Evolutionary conservation across 2,329 filamentous ascomycete species (phyloP).

Genomic region (Didymella keratinophila): DNA sequence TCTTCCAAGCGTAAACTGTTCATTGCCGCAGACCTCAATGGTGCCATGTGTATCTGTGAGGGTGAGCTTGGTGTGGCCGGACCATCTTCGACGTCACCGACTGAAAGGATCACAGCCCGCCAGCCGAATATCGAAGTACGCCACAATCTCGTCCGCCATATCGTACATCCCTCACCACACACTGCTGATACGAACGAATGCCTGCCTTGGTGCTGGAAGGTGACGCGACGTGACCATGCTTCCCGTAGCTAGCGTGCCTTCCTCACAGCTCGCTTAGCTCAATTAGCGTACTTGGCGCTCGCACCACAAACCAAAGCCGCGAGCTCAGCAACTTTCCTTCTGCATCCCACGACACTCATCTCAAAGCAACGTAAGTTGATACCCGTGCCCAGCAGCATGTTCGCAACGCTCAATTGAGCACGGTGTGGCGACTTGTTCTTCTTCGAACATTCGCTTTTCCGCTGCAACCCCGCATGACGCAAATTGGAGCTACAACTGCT

Average conservation of each 20-base stretch:
- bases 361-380: slow-evolving; percentile 53
- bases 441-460: slow-evolving; percentile 13
- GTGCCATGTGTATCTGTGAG: slow-evolving; percentile 32
- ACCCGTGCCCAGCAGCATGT: slow-evolving; percentile 8
- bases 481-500: slow-evolving; percentile 31
- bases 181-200: slow-evolving; percentile 3
- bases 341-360: slow-evolving; percentile 54
- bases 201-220: slow-evolving; percentile 8
- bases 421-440: slow-evolving; percentile 16
- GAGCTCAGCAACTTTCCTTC: slow-evolving; percentile 36
- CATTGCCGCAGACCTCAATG: slow-evolving; percentile 46
- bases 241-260: slow-evolving; percentile 10
- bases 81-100: slow-evolving; percentile 19
- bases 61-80: slow-evolving; percentile 26
- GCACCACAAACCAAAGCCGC: slow-evolving; percentile 26
- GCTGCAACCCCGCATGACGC: slow-evolving; percentile 22
- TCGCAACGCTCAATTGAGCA: slow-evolving; percentile 37
- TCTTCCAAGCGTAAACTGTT: slow-evolving; percentile 49
- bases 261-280: slow-evolving; percentile 10
- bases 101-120: slow-evolving; percentile 26
- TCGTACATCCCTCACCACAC: slow-evolving; percentile 7
- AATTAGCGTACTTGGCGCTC: slow-evolving; percentile 8
- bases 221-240: slow-evolving; percentile 23
- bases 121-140: slow-evolving; percentile 37
- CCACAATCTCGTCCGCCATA: slow-evolving; percentile 41